A percentile compares a stretch with the other conserved stretches of the same genome.
These are phyloP conservation scores for Metarhizium album DNA, from an alignment of 2,329 filamentous ascomycete species.

Conservation along the genomic window DNA sequence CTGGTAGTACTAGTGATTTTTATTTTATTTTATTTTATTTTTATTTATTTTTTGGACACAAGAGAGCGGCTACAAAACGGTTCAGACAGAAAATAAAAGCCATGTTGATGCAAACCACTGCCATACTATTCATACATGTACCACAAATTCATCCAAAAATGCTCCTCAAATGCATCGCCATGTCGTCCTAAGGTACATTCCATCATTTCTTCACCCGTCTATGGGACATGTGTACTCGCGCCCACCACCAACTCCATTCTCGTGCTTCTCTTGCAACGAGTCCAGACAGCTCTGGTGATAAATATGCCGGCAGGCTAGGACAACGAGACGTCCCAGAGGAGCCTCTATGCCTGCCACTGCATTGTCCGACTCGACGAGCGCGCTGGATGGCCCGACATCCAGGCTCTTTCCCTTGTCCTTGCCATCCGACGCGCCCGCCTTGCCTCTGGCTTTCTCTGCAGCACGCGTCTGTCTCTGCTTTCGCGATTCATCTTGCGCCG, in stretches of 20 bases:
- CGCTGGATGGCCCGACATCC: conserved; percentile 29
- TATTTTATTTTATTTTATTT: too few relatives aligned
- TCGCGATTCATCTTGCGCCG: conserved; percentile 33
- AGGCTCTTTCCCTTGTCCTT: conserved; percentile 34
- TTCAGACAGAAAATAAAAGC: too few relatives aligned
- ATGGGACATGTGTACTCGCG: conserved; percentile 46
- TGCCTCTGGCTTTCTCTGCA: conserved; percentile 28
- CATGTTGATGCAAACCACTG: too few relatives aligned
- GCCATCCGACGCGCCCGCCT: conserved; percentile 18
- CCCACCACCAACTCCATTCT: conserved; percentile 35
- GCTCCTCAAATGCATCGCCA: not conserved
- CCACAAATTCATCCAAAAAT: not conserved
- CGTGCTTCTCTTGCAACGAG: conserved; percentile 45
- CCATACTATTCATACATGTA: too few relatives aligned
- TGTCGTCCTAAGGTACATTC: conserved; percentile 4
- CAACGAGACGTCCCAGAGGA: conserved; percentile 52
- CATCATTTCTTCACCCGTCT: conserved; percentile 33
- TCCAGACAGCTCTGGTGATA: conserved; percentile 63
- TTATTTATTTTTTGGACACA: too few relatives aligned
- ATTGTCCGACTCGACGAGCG: conserved; percentile 23
- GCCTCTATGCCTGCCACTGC: conserved; percentile 25
- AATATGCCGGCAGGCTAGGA: conserved; percentile 60
- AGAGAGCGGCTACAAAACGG: too few relatives aligned
- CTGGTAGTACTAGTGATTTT: too few relatives aligned
- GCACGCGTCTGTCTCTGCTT: conserved; percentile 29